Base-by-base conservation (phyloP, 2,329 filamentous ascomycete genomes). In the Tolypocladium ophioglossoides region DNA sequence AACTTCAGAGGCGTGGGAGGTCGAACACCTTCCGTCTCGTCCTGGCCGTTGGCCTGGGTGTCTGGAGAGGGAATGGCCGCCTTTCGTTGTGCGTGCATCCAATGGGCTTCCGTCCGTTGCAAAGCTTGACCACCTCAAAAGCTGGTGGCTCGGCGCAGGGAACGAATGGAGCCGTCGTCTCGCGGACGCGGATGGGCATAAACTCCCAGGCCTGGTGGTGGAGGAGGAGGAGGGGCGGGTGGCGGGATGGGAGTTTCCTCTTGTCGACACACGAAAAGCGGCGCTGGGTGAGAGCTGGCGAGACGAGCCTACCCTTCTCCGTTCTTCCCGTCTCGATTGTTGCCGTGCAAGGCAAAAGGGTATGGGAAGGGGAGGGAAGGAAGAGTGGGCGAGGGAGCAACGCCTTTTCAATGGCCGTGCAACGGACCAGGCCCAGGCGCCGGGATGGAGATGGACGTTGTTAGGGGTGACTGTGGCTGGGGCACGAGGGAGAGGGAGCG, bases 401-500 rank as follows among this genome's bases (percentile, higher is more conserved):
- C 62, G 68, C 65, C 64, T 72, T 73, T 72, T 73, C 63, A 72
- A 73, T 72, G 68, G 59, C 58, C 60, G 64, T 61, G 59, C 59
- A 59, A 59, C 53, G 55, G 57, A 54, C 59, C 58, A 58, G 56
- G 58, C 59, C 62, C 61, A 59, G 61, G 50, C 52, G 57, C 56
- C 54, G 58, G 57, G 63, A 60, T 61, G 62, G 61, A 64, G 62
- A 60, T 60, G 56, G 57, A 66, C 60, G 64, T 66, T 67, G 65
- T 65, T 64, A 62, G 62, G 62, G 62, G 61, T 57, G 61, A 64
- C 60, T 63, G n/a, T n/a, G n/a, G n/a, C n/a, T n/a, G n/a, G n/a
- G n/a, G n/a, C n/a, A n/a, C n/a, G n/a, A n/a, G n/a, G n/a, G n/a
- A n/a, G n/a, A n/a, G n/a, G n/a, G n/a, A n/a, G n/a, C n/a, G n/a